These are phyloP conservation scores for Xylariales sp. DNA, from an alignment of 2,329 filamentous ascomycete genomes.

Conservation along the genomic window DNA sequence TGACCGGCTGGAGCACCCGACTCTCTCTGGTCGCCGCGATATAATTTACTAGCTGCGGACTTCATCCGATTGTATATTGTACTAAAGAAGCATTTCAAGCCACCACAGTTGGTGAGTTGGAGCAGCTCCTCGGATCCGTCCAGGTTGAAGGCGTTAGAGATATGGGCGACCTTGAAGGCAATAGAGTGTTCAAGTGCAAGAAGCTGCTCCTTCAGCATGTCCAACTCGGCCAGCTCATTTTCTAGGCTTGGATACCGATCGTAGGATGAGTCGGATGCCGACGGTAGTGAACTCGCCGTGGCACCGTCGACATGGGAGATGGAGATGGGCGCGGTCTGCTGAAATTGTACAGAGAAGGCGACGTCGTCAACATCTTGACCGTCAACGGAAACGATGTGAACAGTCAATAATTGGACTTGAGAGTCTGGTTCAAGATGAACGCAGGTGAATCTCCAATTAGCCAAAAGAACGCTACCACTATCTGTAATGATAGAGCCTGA, in stretches of 20 bases:
- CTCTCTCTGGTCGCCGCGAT: slow-evolving; percentile 37
- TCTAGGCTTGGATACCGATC: slow-evolving; percentile 48
- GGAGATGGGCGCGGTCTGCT: slow-evolving; percentile 57
- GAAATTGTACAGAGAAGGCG: slow-evolving; percentile 59
- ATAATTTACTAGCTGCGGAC: slow-evolving; percentile 51
- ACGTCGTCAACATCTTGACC: slow-evolving; percentile 54
- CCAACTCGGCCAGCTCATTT: slow-evolving; percentile 58
- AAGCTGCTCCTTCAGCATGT: slow-evolving; percentile 56
- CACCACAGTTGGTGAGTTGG: slow-evolving; percentile 53
- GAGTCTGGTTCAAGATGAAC: slow-evolving; percentile 54
- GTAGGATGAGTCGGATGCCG: slow-evolving; percentile 34
- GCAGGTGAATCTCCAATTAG: slow-evolving; percentile 62
- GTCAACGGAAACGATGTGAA: slow-evolving; percentile 58
- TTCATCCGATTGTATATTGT: slow-evolving; percentile 55
- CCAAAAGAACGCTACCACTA: slow-evolving; percentile 54
- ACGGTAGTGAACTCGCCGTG: slow-evolving; percentile 46
- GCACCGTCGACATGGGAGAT: slow-evolving; percentile 58
- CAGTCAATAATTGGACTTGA: slow-evolving; percentile 58
- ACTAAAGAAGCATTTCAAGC: slow-evolving; percentile 57
- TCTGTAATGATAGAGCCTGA: slow-evolving; percentile 56
- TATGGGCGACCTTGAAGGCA: slow-evolving; percentile 55
- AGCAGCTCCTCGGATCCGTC: slow-evolving; percentile 41
- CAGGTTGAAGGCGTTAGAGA: slow-evolving; percentile 52
- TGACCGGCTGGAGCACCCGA: slow-evolving; percentile 19
- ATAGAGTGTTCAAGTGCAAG: slow-evolving; percentile 57